phyloP scores from a whole-genome alignment of 192 early-diverging fungal genomes.

The Coemansia reversa region DNA sequence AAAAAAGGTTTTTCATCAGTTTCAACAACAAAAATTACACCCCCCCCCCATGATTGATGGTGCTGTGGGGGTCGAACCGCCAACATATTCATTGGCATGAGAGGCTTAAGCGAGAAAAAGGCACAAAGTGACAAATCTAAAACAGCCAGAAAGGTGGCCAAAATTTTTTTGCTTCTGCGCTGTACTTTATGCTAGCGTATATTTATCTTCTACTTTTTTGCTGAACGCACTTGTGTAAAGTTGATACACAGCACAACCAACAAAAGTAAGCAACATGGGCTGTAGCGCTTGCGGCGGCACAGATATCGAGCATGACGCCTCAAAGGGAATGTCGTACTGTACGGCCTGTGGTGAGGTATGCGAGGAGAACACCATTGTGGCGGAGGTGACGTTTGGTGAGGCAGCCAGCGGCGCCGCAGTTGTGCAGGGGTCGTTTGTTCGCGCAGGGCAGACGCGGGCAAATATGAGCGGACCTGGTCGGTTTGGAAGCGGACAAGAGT shows the following conservation, averaged over 20 bases:
- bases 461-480: slow-evolving; percentile 49
- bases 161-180: background rate
- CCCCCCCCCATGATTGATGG: background rate
- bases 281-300: slow-evolving; percentile 60
- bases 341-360: slow-evolving; percentile 66
- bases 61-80: background rate
- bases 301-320: slow-evolving; percentile 68
- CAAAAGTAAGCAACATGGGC: slow-evolving; percentile 41
- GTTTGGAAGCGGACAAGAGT: slow-evolving; percentile 58
- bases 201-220: background rate
- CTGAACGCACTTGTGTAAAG: background rate
- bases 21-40: too few relatives aligned
- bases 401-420: slow-evolving; percentile 79
- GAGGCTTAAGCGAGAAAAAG: background rate
- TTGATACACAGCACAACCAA: background rate
- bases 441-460: slow-evolving; percentile 61
- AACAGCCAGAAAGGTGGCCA: background rate
- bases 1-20: too few relatives aligned
- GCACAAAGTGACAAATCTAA: background rate
- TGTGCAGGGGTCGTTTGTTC: slow-evolving; percentile 71
- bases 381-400: slow-evolving; percentile 91
- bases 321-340: slow-evolving; percentile 72
- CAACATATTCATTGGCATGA: background rate
- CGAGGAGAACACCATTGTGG: slow-evolving; percentile 90
- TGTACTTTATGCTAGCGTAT: background rate